Evolutionary conservation across 1,139 yeast genomes (phyloP).

Genomic region (Lizanozyma gosingica): DNA sequence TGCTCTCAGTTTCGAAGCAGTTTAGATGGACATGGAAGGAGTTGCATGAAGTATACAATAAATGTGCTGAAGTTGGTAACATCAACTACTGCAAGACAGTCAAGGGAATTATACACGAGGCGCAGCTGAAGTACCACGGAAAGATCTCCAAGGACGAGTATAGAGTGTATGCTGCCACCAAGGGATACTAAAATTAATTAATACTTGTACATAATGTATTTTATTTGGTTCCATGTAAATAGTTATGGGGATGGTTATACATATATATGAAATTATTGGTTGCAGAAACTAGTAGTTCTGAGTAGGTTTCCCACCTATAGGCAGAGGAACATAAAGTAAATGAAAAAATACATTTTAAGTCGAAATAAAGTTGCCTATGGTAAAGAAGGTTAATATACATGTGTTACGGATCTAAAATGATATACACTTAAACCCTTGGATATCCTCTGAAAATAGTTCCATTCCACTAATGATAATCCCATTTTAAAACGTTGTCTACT

Average conservation of each 20-base stretch:
- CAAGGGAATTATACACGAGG: not conserved
- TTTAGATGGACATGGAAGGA: slow-evolving; percentile 49
- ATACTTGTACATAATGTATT: not conserved
- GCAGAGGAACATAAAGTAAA: no score
- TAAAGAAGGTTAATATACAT: no score
- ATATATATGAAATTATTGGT: no score
- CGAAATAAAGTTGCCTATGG: no score
- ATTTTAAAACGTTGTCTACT: no score
- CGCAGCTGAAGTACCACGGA: not conserved
- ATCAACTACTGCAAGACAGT: not conserved
- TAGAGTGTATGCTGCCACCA: not conserved
- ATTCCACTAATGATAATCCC: no score
- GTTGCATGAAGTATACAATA: not conserved
- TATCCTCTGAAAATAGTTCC: no score
- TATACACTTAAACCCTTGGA: no score
- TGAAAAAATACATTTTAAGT: no score
- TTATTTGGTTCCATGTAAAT: not conserved
- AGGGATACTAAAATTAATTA: not conserved
- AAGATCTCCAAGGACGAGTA: not conserved
- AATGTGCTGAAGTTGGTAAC: not conserved
- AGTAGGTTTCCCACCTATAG: no score
- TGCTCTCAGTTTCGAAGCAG: slow-evolving; percentile 56
- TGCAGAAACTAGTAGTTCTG: no score
- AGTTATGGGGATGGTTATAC: not conserved
- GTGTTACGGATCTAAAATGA: no score